Evolutionary conservation across 176 grass and related monocot genomes (phyloP), one percentile per base, ranked within the genome.

Genomic region (Eleusine indica): DNA sequence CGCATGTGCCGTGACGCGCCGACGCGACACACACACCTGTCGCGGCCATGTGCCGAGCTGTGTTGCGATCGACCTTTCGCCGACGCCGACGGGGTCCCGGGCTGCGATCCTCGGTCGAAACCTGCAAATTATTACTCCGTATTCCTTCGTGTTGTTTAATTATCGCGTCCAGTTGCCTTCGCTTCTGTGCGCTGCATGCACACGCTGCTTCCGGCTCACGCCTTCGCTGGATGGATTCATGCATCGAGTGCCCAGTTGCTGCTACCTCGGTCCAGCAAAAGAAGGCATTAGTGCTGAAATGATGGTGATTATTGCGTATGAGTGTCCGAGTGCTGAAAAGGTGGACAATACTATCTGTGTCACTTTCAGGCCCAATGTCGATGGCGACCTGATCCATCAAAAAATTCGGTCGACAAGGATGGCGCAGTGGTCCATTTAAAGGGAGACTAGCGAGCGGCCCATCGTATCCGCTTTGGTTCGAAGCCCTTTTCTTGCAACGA

Each of bases 1-100:
- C 10, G 66, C 79, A 81, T 81, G 79, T 70, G 79, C 66, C 79
- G 66, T 71, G 79, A 81, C 66, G 30, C 78, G 66, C 78, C 48
- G 79, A 70, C 21, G 54, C 49, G 21, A 28, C 49, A 58, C 67
- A 28, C 49, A 58, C 67, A 29, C 51, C 66, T 71, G 66, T 71
- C 51, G n/a, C 38, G 13, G 21, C 65, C 78, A 80, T 80, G 66
- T 80, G 78, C 66, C 32, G 63, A 0, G 3, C 40, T 44, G 40
- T 44, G 19, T 19, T 42, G 1, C 12, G 2, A 30, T 16, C 15
- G 0, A 51, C 30, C 28, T 19, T 6, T 21, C 63, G 61, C 61
- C 62, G 76, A 8, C 63, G 61, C 61, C 62, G 76, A 8, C 42
- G 40, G 22, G 48, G 72, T 56, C 30, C 51, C 73, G 17, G 29